Evolutionary conservation across 768 basidiomycete species (phyloP), one percentile per base, ranked within the genome.

Genomic region (Mycena latifolia): DNA sequence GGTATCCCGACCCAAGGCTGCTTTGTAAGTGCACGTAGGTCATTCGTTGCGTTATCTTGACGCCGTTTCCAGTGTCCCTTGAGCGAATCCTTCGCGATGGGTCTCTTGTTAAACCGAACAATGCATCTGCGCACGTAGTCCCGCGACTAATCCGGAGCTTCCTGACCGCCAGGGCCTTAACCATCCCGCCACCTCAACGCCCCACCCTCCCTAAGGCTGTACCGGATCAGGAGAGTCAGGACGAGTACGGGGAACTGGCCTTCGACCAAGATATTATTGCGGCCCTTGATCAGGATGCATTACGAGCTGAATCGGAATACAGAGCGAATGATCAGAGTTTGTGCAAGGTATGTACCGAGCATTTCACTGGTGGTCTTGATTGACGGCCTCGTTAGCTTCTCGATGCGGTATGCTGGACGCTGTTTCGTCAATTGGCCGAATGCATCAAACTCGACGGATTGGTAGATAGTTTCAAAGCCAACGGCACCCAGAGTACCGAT

Each of bases 221-320:
- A 18, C 66, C 69, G 10, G 74, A 73, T 20, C 86, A 88, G 71
- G 93, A 94, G 65, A 94, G 91, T 67, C 93, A 96, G 72, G 92
- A 94, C 61, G 88, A 91, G 56, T 95, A 88, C 67, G 87, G 84
- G 18, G 67, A 68, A 27, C 57, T 74, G 25, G 79, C 80, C 47
- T 72, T 90, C 43, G 85, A 88, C 65, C 77, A 90, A 51, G 87
- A 91, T 59, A 80, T 89, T 80, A 65, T 77, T 12, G 77, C 74
- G 17, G 75, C 63, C 2, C 71, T 72, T 6, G 61, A 70, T 9
- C 41, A 74, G n/a, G 61, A 56, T 5, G 9, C n/a, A 12, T 20
- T 2, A 18, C 2, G 4, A 17, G 6, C 8, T n/a, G 45, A 73
- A 3, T 66, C 72, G n/a, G 76, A 79, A 45, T 69, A 78, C 28